Evolutionary conservation across 2,329 filamentous ascomycete species (phyloP), one percentile per base, ranked within the genome.

Genomic region (Piedraia hortae): DNA sequence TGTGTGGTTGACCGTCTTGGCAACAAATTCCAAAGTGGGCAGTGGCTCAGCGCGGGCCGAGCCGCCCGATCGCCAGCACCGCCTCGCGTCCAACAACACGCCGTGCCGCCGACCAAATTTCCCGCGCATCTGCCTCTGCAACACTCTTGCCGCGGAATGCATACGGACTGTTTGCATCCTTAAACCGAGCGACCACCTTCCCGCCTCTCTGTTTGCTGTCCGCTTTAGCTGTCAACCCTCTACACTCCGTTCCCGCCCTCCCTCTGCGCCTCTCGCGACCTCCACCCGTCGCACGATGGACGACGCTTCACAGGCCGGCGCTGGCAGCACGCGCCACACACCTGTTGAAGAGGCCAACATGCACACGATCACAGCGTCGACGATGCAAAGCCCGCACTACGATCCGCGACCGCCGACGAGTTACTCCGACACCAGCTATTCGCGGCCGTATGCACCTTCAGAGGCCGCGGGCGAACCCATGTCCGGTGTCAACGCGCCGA

Each of bases 351-450:
- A 54, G 34, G 47, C 50, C 28, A 50, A 44, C 38, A 48, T 48
- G 43, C 47, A 51, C 36, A 51, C 48, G 24, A 51, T 48, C 37
- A 52, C 50, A 29, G 43, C 47, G 22, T 43, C 46, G 17, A 42
- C 43, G 22, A 33, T 45, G 16, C 34, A 37, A 17, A 23, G 6
- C 12, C 22, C 22, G 9, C 15, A 31, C 47, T 39, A 38, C 26
- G 34, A 40, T 12, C 33, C 41, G 22, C 50, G 54, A 9, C 56
- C 59, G 23, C 55, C 55, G 18, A 56, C 52, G 3, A 53, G 50
- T n/a, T 55, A 56, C 42, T 55, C 51, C 17, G 52, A 56, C 39
- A 56, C 51, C 5, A 44, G 42, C 26, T 49, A 46, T 36, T 43
- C 42, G 20, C 45, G 50, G 28, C 42, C 47, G 24, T 48, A 50